These are phyloP conservation scores for Speleostelium caveatum DNA, from an alignment of 78 protist species.

Conservation along the genomic window DNA sequence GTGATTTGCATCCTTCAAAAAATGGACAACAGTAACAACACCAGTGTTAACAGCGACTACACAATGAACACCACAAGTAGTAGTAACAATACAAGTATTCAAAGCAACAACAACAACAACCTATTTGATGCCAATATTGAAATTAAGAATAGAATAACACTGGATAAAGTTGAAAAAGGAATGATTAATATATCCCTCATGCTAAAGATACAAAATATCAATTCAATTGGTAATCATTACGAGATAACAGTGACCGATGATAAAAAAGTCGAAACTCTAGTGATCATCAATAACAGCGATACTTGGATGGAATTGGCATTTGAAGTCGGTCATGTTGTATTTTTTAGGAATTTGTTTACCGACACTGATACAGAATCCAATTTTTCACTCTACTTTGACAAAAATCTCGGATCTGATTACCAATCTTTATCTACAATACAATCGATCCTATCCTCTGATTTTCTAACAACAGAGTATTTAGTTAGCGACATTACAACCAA, in stretches of 20 bases:
- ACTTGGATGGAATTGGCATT: neutral
- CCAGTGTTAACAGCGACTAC: neutral
- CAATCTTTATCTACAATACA: neutral
- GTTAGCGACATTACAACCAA: too few relatives aligned
- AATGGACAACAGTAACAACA: neutral
- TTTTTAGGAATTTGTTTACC: neutral
- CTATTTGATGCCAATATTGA: too few relatives aligned
- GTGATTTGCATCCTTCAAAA: neutral
- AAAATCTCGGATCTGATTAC: neutral
- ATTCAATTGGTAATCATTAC: neutral
- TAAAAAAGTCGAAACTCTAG: neutral
- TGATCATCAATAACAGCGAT: neutral
- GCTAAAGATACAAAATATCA: neutral
- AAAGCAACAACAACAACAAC: too few relatives aligned
- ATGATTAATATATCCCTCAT: neutral
- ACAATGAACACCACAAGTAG: neutral
- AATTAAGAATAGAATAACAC: neutral
- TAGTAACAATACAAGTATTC: too few relatives aligned
- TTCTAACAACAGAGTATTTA: neutral
- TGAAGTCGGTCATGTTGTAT: neutral
- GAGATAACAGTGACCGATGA: neutral
- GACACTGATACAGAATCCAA: neutral
- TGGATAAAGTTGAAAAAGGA: neutral
- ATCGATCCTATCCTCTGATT: neutral
- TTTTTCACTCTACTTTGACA: neutral